Percentiles rank a stretch among this genome's conserved stretches.
Conservation (phyloP, 148 eudicot genomes). For the Arctostaphylos glauca region DNA sequence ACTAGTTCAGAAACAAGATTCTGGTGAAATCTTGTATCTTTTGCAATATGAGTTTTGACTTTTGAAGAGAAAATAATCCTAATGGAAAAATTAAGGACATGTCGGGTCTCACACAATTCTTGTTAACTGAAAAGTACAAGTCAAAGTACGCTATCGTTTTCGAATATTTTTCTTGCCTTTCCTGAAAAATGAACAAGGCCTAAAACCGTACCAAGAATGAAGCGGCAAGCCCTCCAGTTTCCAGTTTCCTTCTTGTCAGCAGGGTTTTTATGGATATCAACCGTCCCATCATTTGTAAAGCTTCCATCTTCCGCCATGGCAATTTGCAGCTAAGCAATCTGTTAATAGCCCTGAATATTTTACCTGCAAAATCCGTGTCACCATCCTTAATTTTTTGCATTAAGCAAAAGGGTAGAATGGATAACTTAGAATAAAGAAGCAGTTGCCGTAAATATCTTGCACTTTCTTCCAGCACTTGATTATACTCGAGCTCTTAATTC, state of each 20-base stretch:
- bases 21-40: too few species aligned
- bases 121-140: neutral
- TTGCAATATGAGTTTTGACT: too few species aligned
- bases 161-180: neutral
- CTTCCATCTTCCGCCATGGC: constrained; percentile 11
- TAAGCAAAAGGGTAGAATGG: neutral
- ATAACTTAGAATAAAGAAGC: neutral
- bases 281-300: constrained; percentile 14
- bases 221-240: constrained; percentile 17
- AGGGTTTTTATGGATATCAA: constrained; percentile 8
- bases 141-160: neutral
- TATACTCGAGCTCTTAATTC: neutral
- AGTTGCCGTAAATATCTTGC: neutral
- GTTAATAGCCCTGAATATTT: neutral
- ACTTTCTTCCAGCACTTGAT: neutral
- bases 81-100: neutral
- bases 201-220: constrained; percentile 15
- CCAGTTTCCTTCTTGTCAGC: constrained; percentile 13
- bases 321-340: constrained; percentile 10
- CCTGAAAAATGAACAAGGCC: neutral
- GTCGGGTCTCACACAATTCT: neutral
- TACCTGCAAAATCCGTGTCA: neutral
- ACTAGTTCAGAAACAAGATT: neutral
- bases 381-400: neutral
- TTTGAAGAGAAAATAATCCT: neutral